Evolutionary conservation across 768 basidiomycete genomes (phyloP), one percentile per base, ranked within the genome.

Genomic region (Rhodotorula babjevae): DNA sequence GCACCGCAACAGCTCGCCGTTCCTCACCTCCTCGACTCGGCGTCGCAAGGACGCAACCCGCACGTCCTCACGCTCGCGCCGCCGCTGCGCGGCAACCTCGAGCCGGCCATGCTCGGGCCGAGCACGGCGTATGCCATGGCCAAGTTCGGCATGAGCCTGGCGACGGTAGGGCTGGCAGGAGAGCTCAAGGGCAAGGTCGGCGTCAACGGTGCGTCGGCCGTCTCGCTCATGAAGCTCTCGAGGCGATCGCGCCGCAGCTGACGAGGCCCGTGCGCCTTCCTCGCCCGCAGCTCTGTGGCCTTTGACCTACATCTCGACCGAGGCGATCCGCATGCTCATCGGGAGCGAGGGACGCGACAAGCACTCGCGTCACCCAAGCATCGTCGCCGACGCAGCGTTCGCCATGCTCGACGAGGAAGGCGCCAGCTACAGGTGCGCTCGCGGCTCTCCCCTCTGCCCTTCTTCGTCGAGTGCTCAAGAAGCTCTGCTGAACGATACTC

Each of bases 51-150:
- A 5, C 61, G 68, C 23, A 69, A 69, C 57, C 68, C 68, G 14
- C 68, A 69, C 58, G 64, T 69, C 50, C 63, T 69, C 33, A 58
- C 68, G 27, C 61, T 69, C 42, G 61, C 68, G 1, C 68, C 68
- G 3, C 68, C 68, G 1, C 25, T 69, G 1, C 42, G 42, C 5
- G 61, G 61, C 23, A 69, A 69, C 31, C 55, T 69, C 55, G 31
- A 18, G 6, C 61, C 61, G 12, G 19, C 33, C 8, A 40, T 29
- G 29, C 58, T 69, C 33, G 61, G 61, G 3, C 7, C 23, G 0
- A 46, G 46, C 14, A 69, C 68, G 2, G 68, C 33, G 4, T 69
- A 69, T 19, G 53, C 68, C 10, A 69, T 69, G 44, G 68, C 68
- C 25, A 69, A 69, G 55, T 42, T 63, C 25, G 62, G 46, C 9